Evolutionary conservation across 1,139 yeast species (phyloP), one percentile per base, ranked within the genome.

Genomic region (Yamadazyma membranifaciens): DNA sequence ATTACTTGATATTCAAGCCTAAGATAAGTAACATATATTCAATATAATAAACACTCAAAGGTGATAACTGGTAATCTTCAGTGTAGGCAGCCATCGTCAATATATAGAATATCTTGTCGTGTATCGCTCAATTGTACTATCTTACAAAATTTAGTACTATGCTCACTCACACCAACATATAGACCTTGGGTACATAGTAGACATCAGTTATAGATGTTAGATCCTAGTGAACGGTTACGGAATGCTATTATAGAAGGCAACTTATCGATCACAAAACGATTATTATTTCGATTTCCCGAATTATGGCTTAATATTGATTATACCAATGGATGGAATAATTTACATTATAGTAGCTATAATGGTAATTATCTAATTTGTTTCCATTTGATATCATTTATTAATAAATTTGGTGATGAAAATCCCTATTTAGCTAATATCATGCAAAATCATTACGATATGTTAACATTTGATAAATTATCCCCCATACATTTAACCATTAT

Each of bases 281-380:
- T 92, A 9, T 62, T 91, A 12, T 70, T 75, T 40, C 71, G 94
- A 38, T 86, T 76, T 54, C 96, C 97, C 0, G 86, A 82, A 30
- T 68, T 89, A 36, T 67, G 94, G 62, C 80, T 83, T 42, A 87
- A 89, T 56, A 72, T 81, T 16, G 91, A 92, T 57, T 69, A 82
- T 11, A 45, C 67, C 33, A 80, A 84, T 51, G 98, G 98, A 1
- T 91, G 97, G 97, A 75, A 87, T 33, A 86, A 88, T 39, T 70
- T 91, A 37, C 98, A 91, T 62, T 89, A 88, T 61, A 92, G 96
- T 1, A 81, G 95, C 7, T 85, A 64, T 56, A 67, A 86, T 52
- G 96, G 97, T 26, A 78, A 86, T 50, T 87, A 86, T 55, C 75
- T 87, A 44, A 76, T 88, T 6, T 85, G 96, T 56, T 88, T 82